A percentile compares a stretch with the other conserved stretches of the same genome.
Evolutionary conservation across 305 asterid species (phyloP).

Genomic region (Fraxinus ornus): DNA sequence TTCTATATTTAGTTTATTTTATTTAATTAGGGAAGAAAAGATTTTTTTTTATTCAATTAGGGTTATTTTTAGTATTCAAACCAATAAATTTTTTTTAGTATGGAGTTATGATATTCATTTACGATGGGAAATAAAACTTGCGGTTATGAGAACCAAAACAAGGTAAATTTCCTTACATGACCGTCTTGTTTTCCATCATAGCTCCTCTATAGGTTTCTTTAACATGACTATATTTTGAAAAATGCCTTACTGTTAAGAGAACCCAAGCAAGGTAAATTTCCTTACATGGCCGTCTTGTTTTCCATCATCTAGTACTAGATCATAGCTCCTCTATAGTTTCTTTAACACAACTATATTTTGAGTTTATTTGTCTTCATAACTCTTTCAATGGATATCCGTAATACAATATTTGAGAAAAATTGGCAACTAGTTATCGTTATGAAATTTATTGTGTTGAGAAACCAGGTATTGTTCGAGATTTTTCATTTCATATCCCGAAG

Average conservation of each 20-base stretch:
- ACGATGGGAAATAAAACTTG: neutral
- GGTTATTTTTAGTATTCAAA: neutral
- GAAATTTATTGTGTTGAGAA: neutral
- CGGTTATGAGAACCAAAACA: neutral
- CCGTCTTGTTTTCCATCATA: neutral
- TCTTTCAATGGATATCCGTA: neutral
- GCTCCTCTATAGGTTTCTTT: neutral
- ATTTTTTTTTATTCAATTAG: neutral
- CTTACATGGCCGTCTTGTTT: neutral
- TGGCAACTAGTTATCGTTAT: neutral
- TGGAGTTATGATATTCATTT: neutral
- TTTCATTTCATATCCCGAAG: neutral
- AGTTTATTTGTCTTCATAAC: neutral
- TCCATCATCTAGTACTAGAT: neutral
- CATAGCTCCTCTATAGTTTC: neutral
- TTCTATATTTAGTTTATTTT: too few species aligned
- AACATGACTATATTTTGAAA: neutral
- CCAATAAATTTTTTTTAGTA: neutral
- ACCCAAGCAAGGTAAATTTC: conserved; percentile 8
- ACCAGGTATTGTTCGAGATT: neutral
- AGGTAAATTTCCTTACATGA: neutral
- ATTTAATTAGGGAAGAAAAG: neutral
- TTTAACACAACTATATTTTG: neutral
- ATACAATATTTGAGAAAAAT: neutral
- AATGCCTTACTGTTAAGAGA: too few species aligned